A percentile compares a stretch with the other conserved stretches of the same genome.
These are phyloP conservation scores for Penicillium riverlandense DNA, from an alignment of 495 filamentous ascomycete genomes.

Conservation along the genomic window DNA sequence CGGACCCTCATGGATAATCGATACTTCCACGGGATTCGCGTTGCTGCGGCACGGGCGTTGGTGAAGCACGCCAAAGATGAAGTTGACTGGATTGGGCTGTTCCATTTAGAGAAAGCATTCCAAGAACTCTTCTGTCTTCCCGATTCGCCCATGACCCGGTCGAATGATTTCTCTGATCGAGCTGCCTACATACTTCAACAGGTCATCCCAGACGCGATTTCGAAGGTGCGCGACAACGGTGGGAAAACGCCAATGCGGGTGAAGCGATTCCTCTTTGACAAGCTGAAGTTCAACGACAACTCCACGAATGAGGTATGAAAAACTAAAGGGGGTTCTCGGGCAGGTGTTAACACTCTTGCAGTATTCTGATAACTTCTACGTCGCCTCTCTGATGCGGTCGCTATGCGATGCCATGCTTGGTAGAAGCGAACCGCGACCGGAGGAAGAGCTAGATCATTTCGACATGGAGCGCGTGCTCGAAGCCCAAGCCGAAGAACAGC, in stretches of 20 bases:
- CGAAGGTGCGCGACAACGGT: conserved; percentile 64
- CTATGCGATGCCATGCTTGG: conserved; percentile 70
- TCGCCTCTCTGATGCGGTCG: conserved; percentile 72
- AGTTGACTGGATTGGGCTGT: conserved; percentile 70
- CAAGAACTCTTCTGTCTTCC: conserved; percentile 81
- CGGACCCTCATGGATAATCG: conserved; percentile 84
- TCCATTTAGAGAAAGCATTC: conserved; percentile 77
- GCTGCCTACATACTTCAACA: conserved; percentile 75
- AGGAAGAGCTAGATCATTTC: conserved; percentile 36
- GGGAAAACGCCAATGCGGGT: conserved; percentile 70
- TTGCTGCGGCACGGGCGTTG: conserved; percentile 68
- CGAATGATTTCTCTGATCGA: conserved; percentile 86
- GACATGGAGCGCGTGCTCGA: conserved; percentile 42
- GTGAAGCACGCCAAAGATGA: conserved; percentile 63
- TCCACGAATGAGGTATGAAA: conserved; percentile 61
- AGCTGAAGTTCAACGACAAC: conserved; percentile 90
- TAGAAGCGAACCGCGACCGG: conserved; percentile 28
- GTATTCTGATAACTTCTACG: conserved; percentile 81
- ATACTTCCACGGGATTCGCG: conserved; percentile 90
- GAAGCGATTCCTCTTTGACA: conserved; percentile 76
- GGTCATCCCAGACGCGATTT: conserved; percentile 70
- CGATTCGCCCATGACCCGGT: conserved; percentile 62
- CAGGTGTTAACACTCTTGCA: background rate
- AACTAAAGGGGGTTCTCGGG: background rate
- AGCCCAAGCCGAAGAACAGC: conserved; percentile 52